Conservation (phyloP, 768 basidiomycete genomes). For the Leccinum obscurum region DNA sequence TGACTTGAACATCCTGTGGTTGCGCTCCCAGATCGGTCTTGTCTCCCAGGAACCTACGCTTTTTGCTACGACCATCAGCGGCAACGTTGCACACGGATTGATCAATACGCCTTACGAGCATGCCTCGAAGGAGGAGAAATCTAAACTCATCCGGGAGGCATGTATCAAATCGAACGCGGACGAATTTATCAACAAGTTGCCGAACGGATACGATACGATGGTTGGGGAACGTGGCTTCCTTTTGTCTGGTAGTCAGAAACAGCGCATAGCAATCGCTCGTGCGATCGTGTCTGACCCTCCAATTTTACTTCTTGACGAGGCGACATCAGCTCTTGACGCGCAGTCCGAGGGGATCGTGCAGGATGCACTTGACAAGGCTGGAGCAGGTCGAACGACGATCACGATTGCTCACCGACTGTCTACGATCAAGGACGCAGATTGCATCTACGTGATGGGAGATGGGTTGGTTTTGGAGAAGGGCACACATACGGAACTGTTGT, state of each 20-base stretch:
- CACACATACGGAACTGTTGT: constrained; percentile 69
- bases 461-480: constrained; percentile 81
- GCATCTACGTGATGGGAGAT: constrained; percentile 88
- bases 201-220: constrained; percentile 82
- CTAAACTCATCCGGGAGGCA: constrained; percentile 76
- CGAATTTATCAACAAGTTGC: constrained; percentile 81
- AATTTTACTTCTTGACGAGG: no score
- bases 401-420: constrained; percentile 32
- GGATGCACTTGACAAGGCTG: no score
- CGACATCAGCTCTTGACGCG: no score
- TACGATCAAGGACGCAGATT: constrained; percentile 82
- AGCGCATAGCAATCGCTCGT: constrained; percentile 87
- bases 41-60: background rate
- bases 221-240: constrained; percentile 89
- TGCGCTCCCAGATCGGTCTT: background rate
- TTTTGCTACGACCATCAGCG: constrained; percentile 80
- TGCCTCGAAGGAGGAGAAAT: constrained; percentile 70
- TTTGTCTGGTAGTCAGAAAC: constrained; percentile 82
- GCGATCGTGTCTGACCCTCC: constrained; percentile 61
- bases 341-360: no score
- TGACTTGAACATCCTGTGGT: background rate
- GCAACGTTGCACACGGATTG: constrained; percentile 83
- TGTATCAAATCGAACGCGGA: constrained; percentile 90
- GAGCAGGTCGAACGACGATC: no score
- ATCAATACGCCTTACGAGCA: constrained; percentile 72